A percentile compares a stretch with the other conserved stretches of the same genome.
These are phyloP conservation scores for Pisolithus albus DNA, from an alignment of 768 basidiomycete species.

Conservation along the genomic window DNA sequence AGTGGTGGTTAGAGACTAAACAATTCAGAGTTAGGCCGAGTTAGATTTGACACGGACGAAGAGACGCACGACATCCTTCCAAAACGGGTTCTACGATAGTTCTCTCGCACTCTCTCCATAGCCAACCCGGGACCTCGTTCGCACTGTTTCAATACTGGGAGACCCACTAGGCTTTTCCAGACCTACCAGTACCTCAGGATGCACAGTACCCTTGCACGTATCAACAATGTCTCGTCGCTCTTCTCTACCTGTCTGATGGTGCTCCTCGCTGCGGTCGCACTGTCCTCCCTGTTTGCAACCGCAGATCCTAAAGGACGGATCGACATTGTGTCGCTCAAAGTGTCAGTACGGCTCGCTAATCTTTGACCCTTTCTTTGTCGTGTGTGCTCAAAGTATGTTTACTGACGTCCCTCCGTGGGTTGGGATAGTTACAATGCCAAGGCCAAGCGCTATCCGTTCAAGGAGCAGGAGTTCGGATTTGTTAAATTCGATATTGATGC, in stretches of 20 bases:
- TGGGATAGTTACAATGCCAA: conserved; percentile 39
- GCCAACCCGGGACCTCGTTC: too few species aligned
- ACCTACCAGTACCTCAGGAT: conserved; percentile 29
- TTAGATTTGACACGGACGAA: too few species aligned
- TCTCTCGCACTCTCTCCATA: too few species aligned
- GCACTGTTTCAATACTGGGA: too few species aligned
- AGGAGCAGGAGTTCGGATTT: conserved; percentile 71
- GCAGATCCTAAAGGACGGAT: conserved; percentile 53
- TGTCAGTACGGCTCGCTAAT: conserved; percentile 42
- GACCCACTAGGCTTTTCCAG: not conserved
- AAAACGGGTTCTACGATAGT: too few species aligned
- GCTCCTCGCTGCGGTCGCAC: conserved; percentile 60
- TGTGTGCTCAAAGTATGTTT: too few species aligned
- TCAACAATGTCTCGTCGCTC: conserved; percentile 69
- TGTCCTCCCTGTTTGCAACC: conserved; percentile 64
- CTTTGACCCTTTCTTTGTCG: too few species aligned
- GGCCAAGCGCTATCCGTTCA: conserved; percentile 48
- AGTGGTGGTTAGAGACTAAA: too few species aligned
- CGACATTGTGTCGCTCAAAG: conserved; percentile 61
- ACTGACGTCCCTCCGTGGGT: too few species aligned
- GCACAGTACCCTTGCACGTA: conserved; percentile 63
- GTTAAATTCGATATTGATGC: conserved; percentile 77
- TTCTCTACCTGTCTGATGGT: conserved; percentile 72
- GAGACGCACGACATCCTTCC: too few species aligned
- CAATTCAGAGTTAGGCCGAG: too few species aligned